Evolutionary conservation across 495 filamentous ascomycete species (phyloP).

Genomic region (Xylaria cubensis): DNA sequence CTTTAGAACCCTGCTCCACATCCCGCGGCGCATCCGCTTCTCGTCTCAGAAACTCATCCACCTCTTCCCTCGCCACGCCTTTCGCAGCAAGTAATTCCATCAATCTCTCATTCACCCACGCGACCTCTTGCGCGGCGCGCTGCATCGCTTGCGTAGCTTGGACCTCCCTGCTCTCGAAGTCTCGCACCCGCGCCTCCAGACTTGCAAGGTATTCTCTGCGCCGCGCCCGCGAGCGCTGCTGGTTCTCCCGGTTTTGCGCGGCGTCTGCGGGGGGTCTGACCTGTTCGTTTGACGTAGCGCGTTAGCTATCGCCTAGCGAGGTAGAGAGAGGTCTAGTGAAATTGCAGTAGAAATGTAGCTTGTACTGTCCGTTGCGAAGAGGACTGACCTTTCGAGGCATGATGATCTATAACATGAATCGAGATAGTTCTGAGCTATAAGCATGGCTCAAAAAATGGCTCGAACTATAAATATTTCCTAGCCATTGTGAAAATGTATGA

Average conservation of each 20-base stretch:
- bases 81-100: constrained; percentile 12
- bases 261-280: constrained; percentile 11
- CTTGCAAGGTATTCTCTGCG: constrained; percentile 22
- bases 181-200: constrained; percentile 24
- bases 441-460: background rate
- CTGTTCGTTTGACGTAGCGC: background rate
- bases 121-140: constrained; percentile 27
- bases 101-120: constrained; percentile 21
- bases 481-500: background rate
- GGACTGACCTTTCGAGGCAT: constrained; percentile 24
- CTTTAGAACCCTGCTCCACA: background rate
- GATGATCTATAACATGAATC: background rate
- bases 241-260: constrained; percentile 29
- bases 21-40: background rate
- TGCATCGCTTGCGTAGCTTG: constrained; percentile 25
- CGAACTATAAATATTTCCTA: background rate
- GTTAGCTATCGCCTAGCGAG: background rate
- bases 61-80: constrained; percentile 20
- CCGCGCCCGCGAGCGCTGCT: constrained; percentile 30
- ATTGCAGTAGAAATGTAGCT: background rate
- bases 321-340: background rate
- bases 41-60: constrained; percentile 17
- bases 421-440: background rate
- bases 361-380: background rate
- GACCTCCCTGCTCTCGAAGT: constrained; percentile 10